Base-by-base conservation (phyloP, 2,329 filamentous ascomycete species). In the Chrysoporthe austroafricana region DNA sequence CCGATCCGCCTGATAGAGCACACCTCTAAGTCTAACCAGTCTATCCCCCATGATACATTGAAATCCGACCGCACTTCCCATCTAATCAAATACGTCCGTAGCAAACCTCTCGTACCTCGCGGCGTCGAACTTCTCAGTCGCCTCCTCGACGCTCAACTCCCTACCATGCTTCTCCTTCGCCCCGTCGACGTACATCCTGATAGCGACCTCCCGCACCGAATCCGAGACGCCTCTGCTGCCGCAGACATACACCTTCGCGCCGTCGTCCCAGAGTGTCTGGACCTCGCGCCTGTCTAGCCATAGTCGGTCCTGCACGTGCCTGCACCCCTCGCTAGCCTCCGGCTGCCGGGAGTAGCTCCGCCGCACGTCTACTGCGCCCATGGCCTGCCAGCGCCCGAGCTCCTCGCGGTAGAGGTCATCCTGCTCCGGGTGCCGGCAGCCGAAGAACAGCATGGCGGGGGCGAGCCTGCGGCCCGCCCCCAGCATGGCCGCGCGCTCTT, bases 381-480 rank as follows among this genome's bases (percentile, higher is more conserved):
- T 74, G 0, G 74, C 70, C 73, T 88, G 83, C 91, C 91, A 93
- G 7, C 74, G 75, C 16, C 83, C 81, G 3, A 91, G 76, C 70
- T 88, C 85, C 0, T 85, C 83, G 0, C 81, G 77, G 77, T 92
- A 92, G 0, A 92, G 73, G 52, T 87, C 82, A 71, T 92, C 90
- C 14, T 79, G 75, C 0, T 80, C 81, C 0, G 84, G 83, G 5
- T 79, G 74, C 16, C 86, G 85, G 74, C 88, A 91, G 5, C 90
- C 90, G 71, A 87, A 84, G 79, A 90, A 91, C 1, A 92, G 80
- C n/a, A 91, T 70, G 0, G 88, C 87, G 0, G 85, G 86, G 0
- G 87, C 89, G 0, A 91, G 79, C 39, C 75, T 77, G 42, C 67
- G 80, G 4, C 87, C 87, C 0, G 80, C 80, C 7, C 75, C 75